Evolutionary conservation across 768 basidiomycete genomes (phyloP), one percentile per base, ranked within the genome.

Genomic region (Boletus sensibilis): DNA sequence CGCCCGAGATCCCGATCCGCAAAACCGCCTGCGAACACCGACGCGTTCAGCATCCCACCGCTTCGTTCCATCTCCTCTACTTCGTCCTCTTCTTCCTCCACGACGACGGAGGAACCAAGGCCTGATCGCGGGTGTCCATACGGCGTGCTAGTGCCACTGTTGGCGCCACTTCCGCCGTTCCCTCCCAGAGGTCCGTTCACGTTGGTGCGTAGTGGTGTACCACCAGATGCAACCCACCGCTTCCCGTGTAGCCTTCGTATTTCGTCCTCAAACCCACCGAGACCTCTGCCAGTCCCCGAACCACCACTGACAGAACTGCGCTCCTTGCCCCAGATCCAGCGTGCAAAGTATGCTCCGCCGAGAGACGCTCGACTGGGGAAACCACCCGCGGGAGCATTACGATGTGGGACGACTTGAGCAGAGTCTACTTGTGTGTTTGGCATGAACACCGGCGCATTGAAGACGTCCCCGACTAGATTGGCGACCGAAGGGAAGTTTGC

Each of bases 261-360:
- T 72, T 93, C 91, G 54, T 93, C 92, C 67, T 93, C 91, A 60
- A 88, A 93, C 25, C 81, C 84, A 23, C 80, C 82, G 23, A 84
- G 75, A 4, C 75, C 78, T 29, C 72, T 62, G 2, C 56, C 64
- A 27, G 70, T 48, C 35, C 78, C 74, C 4, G 75, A 65, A 9
- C 63, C 66, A 25, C 67, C 65, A 18, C 57, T 48, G 29, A 57
- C 50, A 11, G 71, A 70, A 53, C 65, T 72, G 27, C 76, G 74
- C 53, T 90, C 86, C 60, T 83, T 80, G 39, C 88, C 84, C 90
- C 90, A 93, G 41, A 90, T 86, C 91, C 92, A 94, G 9, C 92
- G 79, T 29, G 90, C 92, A 40, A 90, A 74, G 65, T 90, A 93
- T 1, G 91, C 88, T 0, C 83, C 81, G 0, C 91, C 91, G 4